Evolutionary conservation across 1,139 yeast species (phyloP).

Genomic region (Spencermartinsiella ligniputridi): DNA sequence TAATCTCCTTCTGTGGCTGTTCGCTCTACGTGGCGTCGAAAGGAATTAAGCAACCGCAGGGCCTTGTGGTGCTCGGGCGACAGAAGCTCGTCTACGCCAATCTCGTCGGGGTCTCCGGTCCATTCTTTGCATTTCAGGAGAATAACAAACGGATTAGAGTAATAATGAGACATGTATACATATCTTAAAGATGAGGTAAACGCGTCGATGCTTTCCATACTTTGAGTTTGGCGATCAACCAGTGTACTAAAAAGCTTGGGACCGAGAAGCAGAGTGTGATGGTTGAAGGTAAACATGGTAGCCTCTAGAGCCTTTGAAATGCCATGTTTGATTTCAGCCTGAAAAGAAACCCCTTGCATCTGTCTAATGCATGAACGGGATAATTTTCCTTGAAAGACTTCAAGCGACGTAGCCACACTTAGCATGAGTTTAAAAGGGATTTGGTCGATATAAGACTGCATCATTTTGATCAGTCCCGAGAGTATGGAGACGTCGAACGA

Average conservation of each 20-base stretch:
- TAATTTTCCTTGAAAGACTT: conserved; percentile 41
- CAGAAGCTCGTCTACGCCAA: background rate
- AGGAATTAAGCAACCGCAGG: background rate
- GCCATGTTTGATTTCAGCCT: conserved; percentile 23
- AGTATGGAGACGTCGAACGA: conserved; percentile 51
- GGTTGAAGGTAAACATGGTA: conserved; percentile 16
- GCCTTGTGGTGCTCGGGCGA: conserved; percentile 30
- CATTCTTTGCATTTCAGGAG: conserved; percentile 21
- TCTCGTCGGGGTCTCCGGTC: conserved; percentile 2
- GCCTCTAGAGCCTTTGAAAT: conserved; percentile 19
- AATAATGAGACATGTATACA: conserved; percentile 65
- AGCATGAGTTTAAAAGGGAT: conserved; percentile 46
- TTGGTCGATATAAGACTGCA: conserved; percentile 37
- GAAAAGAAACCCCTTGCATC: conserved; percentile 24
- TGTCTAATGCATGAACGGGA: conserved; percentile 31
- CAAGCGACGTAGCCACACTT: conserved; percentile 51
- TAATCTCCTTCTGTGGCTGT: background rate
- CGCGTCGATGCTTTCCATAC: conserved; percentile 44
- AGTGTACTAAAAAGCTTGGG: conserved; percentile 22
- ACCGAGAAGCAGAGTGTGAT: conserved; percentile 25
- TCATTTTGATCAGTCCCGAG: conserved; percentile 45
- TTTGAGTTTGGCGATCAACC: conserved; percentile 25
- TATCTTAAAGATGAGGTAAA: conserved; percentile 52
- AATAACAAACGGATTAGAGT: conserved; percentile 59
- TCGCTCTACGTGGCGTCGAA: background rate